Evolutionary conservation across 306 rosid genomes (phyloP), one percentile per base, ranked within the genome.

Genomic region (Adenanthera pavonina): DNA sequence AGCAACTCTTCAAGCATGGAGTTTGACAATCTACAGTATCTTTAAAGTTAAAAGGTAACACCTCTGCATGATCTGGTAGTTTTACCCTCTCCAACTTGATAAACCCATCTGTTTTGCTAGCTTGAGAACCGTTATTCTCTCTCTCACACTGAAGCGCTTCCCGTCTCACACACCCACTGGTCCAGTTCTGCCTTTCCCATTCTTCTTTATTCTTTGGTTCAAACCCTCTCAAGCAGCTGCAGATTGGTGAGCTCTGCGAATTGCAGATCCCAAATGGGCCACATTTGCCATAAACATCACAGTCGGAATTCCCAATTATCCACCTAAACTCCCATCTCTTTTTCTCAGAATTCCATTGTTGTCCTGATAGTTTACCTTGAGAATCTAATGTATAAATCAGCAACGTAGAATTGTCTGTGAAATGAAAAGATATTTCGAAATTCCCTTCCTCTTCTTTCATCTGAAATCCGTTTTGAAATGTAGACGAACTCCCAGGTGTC

Each of bases 291-390:
- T 25, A 25, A 25, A 25, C 30, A 25, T 25, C 30, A 25, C 91
- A 85, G 0, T 5, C 20, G 92, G 41, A 88, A 76, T 82, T 92
- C 84, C 2, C 69, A 54, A 65, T 13, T 82, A 51, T 51, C 53
- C 19, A 86, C 34, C 79, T 0, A 53, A 0, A 80, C 87, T 86
- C 1, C 74, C 86, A 25, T 86, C 93, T 38, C 4, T 5, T 17
- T 19, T 59, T 4, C n/a, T 52, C 7, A 19, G 35, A n/a, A 25
- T 51, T 0, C 7, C 1, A 83, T 0, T 12, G 0, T n/a, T 0
- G 38, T 34, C 44, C 2, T 8, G 34, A 0, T 5, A 17, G 11
- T 12, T 5, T 16, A 4, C 92, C 92, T 14, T 69, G 13, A 7
- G 87, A 46, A 56, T 66, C 68, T 7, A 86, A 2, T 7, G 19